Evolutionary conservation across 108 stramenopile genomes (phyloP).

Genomic region (Skeletonema costatum): DNA sequence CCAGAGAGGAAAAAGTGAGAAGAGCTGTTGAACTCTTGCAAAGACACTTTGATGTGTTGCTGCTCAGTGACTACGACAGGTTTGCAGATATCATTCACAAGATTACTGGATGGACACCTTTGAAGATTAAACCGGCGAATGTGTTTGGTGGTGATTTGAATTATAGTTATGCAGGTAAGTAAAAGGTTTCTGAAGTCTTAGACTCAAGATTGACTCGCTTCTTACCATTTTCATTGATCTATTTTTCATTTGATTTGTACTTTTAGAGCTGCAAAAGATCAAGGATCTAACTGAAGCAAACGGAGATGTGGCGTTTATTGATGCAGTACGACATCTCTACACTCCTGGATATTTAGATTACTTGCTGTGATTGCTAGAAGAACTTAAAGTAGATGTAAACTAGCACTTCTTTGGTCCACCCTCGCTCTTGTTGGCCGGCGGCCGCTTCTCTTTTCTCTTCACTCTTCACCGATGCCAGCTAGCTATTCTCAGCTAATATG

Average conservation of each 20-base stretch:
- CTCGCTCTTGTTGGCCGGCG: too few species aligned
- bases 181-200: neutral
- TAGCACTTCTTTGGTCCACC: too few species aligned
- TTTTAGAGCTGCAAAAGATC: constrained; percentile 13
- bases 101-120: constrained; percentile 34
- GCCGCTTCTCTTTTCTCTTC: too few species aligned
- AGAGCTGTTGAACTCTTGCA: constrained; percentile 26
- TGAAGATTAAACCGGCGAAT: constrained; percentile 18
- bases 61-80: constrained; percentile 17
- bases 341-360: constrained; percentile 40
- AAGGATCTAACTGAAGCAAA: constrained; percentile 41
- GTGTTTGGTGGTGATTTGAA: constrained; percentile 37
- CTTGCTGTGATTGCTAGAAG: neutral
- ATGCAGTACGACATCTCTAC: constrained; percentile 51
- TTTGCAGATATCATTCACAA: constrained; percentile 19
- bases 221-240: neutral
- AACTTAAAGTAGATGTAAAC: too few species aligned
- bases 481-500: too few species aligned
- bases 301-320: constrained; percentile 51
- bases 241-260: neutral
- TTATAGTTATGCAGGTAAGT: constrained; percentile 39
- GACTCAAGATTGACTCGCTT: neutral
- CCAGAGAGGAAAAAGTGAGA: constrained; percentile 34
- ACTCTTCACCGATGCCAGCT: too few species aligned
- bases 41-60: constrained; percentile 39